These are phyloP conservation scores for Calonectria pauciramosa DNA, from an alignment of 2,329 filamentous ascomycete genomes.

Conservation along the genomic window DNA sequence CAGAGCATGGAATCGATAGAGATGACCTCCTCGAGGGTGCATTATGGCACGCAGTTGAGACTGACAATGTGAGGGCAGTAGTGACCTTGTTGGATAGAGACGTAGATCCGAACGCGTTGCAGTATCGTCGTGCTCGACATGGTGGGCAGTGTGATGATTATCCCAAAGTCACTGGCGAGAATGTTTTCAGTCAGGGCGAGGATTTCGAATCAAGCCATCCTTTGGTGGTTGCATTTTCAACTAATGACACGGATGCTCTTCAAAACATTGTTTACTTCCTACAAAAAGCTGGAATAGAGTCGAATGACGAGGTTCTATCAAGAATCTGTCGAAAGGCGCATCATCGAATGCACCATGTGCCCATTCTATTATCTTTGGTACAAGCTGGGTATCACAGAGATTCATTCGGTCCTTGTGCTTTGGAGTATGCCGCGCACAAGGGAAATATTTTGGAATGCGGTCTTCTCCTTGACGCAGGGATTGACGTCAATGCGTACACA, in stretches of 20 bases:
- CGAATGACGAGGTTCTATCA: background rate
- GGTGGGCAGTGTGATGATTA: background rate
- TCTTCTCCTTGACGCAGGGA: background rate
- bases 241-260: background rate
- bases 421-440: background rate
- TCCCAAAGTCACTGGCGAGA: background rate
- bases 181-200: background rate
- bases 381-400: background rate
- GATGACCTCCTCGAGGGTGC: slow-evolving; percentile 1
- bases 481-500: background rate
- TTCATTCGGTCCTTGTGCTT: background rate
- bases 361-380: background rate
- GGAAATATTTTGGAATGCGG: background rate
- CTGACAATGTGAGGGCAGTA: background rate
- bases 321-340: background rate
- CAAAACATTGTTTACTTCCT: background rate
- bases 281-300: background rate
- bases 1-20: background rate
- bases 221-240: background rate
- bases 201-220: slow-evolving; percentile 5
- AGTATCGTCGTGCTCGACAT: background rate
- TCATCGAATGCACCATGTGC: background rate
- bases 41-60: slow-evolving; percentile 1
- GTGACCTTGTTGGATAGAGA: background rate
- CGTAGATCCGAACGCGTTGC: background rate